Evolutionary conservation across 306 rosid species (phyloP).

Genomic region (Corylus heterophylla): DNA sequence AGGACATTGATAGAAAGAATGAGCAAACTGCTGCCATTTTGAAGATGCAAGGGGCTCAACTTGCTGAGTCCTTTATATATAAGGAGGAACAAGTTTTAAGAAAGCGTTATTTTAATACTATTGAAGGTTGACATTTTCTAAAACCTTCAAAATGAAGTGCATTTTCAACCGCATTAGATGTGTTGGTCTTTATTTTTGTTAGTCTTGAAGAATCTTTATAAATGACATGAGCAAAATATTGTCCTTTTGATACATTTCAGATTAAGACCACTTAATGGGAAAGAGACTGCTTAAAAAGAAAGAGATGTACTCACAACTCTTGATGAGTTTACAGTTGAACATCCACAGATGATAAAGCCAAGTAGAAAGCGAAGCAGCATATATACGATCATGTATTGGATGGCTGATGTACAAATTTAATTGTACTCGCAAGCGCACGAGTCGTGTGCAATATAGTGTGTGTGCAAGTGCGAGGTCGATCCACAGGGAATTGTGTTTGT

Average conservation of each 20-base stretch:
- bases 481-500: too few relatives aligned
- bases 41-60: slow-evolving; percentile 91
- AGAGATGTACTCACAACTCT: slow-evolving; percentile 40
- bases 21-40: slow-evolving; percentile 85
- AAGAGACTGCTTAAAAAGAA: slow-evolving; percentile 63
- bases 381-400: slow-evolving; percentile 80
- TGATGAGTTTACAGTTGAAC: slow-evolving; percentile 91
- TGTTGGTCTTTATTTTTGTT: not conserved
- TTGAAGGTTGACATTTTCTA: slow-evolving; percentile 62
- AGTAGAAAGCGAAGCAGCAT: slow-evolving; percentile 76
- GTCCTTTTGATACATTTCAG: slow-evolving; percentile 41
- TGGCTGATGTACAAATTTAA: too few relatives aligned
- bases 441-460: too few relatives aligned
- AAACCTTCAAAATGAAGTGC: not conserved
- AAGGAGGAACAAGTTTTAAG: slow-evolving; percentile 92
- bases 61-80: slow-evolving; percentile 75
- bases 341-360: slow-evolving; percentile 73
- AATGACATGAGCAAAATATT: slow-evolving; percentile 10
- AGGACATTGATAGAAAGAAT: slow-evolving; percentile 97
- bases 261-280: slow-evolving; percentile 71
- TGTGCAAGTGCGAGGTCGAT: too few relatives aligned
- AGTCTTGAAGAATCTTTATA: not conserved
- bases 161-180: not conserved
- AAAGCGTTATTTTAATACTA: slow-evolving; percentile 88
- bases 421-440: too few relatives aligned